Conservation (phyloP, 352 stramenopile species). For the Pythium pyrilobum region DNA sequence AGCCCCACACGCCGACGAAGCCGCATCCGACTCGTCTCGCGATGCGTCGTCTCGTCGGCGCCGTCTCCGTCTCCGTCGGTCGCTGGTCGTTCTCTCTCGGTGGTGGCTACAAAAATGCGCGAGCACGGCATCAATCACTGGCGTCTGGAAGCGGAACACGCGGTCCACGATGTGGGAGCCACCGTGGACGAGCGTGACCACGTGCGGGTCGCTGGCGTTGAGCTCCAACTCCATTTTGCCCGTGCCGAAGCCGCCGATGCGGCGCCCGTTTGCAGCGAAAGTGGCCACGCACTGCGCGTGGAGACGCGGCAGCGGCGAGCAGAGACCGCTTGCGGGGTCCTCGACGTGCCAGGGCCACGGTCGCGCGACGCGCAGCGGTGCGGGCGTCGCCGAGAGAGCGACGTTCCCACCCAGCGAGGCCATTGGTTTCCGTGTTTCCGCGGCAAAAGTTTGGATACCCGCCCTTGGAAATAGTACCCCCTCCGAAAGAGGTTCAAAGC, state of each 20-base stretch:
- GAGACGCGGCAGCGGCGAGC: slow-evolving; percentile 11
- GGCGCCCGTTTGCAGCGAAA: not conserved
- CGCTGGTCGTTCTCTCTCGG: not conserved
- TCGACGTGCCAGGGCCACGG: slow-evolving; percentile 12
- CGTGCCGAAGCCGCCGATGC: not conserved
- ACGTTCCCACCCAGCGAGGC: not conserved
- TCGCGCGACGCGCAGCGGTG: slow-evolving; percentile 2
- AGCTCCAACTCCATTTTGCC: slow-evolving; percentile 14
- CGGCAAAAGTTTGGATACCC: not conserved
- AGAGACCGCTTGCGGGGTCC: not conserved
- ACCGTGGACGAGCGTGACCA: slow-evolving; percentile 52
- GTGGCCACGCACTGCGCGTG: slow-evolving; percentile 9
- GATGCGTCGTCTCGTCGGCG: not conserved
- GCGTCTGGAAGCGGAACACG: slow-evolving; percentile 50
- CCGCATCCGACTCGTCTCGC: not conserved
- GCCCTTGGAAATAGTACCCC: no score
- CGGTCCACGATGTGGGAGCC: slow-evolving; percentile 52
- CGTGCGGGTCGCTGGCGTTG: slow-evolving; percentile 7
- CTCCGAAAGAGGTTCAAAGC: no score
- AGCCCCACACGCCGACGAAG: not conserved
- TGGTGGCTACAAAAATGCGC: slow-evolving; percentile 29
- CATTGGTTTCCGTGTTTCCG: slow-evolving; percentile 7
- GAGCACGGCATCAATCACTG: slow-evolving; percentile 50
- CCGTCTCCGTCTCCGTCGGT: not conserved
- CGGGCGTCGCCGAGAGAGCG: not conserved